Evolutionary conservation across 805 yeast genomes (phyloP).

Genomic region (Zygotorulaspora sp.): DNA sequence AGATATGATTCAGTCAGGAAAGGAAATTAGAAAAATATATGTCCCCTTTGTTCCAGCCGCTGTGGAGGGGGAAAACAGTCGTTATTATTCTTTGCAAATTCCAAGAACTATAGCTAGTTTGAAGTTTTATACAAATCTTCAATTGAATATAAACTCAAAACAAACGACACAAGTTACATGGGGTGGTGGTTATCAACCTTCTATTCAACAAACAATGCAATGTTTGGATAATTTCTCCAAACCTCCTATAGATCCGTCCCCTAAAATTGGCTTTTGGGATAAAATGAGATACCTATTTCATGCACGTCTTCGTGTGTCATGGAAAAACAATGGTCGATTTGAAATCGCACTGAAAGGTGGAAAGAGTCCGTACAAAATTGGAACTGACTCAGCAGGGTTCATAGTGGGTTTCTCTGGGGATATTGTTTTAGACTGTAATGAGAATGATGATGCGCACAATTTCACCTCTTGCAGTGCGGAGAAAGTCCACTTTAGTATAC

Average conservation of each 20-base stretch:
- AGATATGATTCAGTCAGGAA: slow-evolving; percentile 45
- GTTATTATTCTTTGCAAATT: slow-evolving; percentile 56
- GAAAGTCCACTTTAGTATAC: slow-evolving; percentile 64
- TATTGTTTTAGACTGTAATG: slow-evolving; percentile 58
- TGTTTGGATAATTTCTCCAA: slow-evolving; percentile 80
- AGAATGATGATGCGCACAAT: slow-evolving; percentile 60
- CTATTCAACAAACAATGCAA: slow-evolving; percentile 72
- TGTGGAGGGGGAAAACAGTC: slow-evolving; percentile 36
- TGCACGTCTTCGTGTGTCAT: slow-evolving; percentile 54
- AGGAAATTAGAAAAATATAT: slow-evolving; percentile 53
- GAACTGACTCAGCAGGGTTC: slow-evolving; percentile 70
- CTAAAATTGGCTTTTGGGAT: slow-evolving; percentile 89
- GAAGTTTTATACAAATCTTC: slow-evolving; percentile 62
- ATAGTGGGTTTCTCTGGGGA: slow-evolving; percentile 63
- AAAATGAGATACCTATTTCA: slow-evolving; percentile 73
- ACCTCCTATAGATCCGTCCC: slow-evolving; percentile 84
- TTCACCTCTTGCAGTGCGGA: slow-evolving; percentile 63
- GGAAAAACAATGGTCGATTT: slow-evolving; percentile 48
- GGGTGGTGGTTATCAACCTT: slow-evolving; percentile 83
- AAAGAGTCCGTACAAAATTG: slow-evolving; percentile 68
- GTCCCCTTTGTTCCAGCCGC: slow-evolving; percentile 58
- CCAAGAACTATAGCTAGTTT: slow-evolving; percentile 74
- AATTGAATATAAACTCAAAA: slow-evolving; percentile 50
- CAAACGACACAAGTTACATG: slow-evolving; percentile 66
- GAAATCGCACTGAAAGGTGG: slow-evolving; percentile 68